A percentile compares a stretch with the other conserved stretches of the same genome.
These are phyloP conservation scores for Boletellus ananiceps DNA, from an alignment of 768 basidiomycete species.

Conservation along the genomic window DNA sequence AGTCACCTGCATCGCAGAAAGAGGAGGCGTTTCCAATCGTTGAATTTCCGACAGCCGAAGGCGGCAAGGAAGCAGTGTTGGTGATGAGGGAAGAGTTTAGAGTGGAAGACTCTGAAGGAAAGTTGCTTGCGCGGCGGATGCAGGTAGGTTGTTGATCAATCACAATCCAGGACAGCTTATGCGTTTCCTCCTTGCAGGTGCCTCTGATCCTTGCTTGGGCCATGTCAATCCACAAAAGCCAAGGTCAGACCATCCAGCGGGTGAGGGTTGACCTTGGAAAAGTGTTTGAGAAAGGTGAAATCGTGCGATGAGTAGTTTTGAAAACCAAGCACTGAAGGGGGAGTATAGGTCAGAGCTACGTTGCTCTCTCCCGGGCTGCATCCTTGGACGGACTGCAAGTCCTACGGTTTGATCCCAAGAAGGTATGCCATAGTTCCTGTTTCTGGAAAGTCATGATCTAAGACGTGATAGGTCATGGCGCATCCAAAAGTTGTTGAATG, in stretches of 20 bases:
- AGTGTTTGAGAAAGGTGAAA: constrained; percentile 57
- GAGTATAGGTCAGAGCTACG: constrained; percentile 42
- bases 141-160: constrained; percentile 28
- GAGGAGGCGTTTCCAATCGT: constrained; percentile 44
- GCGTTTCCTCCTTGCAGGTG: constrained; percentile 35
- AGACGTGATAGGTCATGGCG: constrained; percentile 34
- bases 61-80: constrained; percentile 42
- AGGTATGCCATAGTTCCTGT: constrained; percentile 29
- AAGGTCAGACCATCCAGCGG: constrained; percentile 67
- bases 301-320: too few relatives aligned
- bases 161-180: not conserved
- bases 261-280: constrained; percentile 61
- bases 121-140: constrained; percentile 43
- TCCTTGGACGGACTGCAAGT: constrained; percentile 52
- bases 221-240: constrained; percentile 74
- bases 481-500: constrained; percentile 43
- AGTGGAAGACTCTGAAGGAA: constrained; percentile 50
- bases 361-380: constrained; percentile 49
- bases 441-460: not conserved
- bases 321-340: not conserved
- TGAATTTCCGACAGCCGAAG: constrained; percentile 40
- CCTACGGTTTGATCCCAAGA: constrained; percentile 47
- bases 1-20: constrained; percentile 29
- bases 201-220: constrained; percentile 77
- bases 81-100: constrained; percentile 50